Conservation (phyloP, 108 stramenopile species). For the Discostella stelligeroides region DNA sequence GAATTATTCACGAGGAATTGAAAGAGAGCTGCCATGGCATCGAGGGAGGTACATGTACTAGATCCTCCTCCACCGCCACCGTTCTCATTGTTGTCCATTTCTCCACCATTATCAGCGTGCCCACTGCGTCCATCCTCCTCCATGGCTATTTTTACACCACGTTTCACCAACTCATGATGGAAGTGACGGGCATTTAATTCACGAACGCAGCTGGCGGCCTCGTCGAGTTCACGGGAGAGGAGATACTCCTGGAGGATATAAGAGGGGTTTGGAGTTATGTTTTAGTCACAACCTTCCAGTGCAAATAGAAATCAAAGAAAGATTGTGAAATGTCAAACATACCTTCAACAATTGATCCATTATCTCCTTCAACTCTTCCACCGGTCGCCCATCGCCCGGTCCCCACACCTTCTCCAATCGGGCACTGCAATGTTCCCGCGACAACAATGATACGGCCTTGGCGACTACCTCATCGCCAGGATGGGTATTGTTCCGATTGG, state of each 20-base stretch:
- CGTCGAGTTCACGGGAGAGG: slow-evolving; percentile 89
- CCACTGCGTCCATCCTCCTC: slow-evolving; percentile 76
- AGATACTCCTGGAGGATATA: slow-evolving; percentile 75
- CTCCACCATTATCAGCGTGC: slow-evolving; percentile 1
- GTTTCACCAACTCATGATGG: slow-evolving; percentile 97
- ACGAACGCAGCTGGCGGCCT: slow-evolving; percentile 89
- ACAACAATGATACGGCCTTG: slow-evolving; percentile 84
- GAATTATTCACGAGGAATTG: slow-evolving; percentile 67
- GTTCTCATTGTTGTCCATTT: not conserved
- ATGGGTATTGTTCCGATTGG: slow-evolving; percentile 83
- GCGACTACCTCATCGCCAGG: slow-evolving; percentile 85
- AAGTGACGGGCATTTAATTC: slow-evolving; percentile 89
- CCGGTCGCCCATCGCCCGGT: slow-evolving; percentile 94
- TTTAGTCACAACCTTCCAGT: no score
- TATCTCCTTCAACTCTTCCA: slow-evolving; percentile 90
- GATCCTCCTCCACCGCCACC: not conserved
- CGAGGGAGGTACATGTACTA: slow-evolving; percentile 50
- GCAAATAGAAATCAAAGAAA: no score
- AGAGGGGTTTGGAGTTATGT: no score
- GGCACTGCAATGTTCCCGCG: slow-evolving; percentile 89
- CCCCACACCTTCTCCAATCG: slow-evolving; percentile 96
- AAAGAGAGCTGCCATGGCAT: slow-evolving; percentile 85
- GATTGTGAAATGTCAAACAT: slow-evolving; percentile 11
- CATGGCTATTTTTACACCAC: slow-evolving; percentile 90
- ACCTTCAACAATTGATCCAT: slow-evolving; percentile 88